Percentiles rank a stretch among this genome's conserved stretches.
phyloP scores from a whole-genome alignment of 2,329 filamentous ascomycete genomes.

The Cladosporium sp. region DNA sequence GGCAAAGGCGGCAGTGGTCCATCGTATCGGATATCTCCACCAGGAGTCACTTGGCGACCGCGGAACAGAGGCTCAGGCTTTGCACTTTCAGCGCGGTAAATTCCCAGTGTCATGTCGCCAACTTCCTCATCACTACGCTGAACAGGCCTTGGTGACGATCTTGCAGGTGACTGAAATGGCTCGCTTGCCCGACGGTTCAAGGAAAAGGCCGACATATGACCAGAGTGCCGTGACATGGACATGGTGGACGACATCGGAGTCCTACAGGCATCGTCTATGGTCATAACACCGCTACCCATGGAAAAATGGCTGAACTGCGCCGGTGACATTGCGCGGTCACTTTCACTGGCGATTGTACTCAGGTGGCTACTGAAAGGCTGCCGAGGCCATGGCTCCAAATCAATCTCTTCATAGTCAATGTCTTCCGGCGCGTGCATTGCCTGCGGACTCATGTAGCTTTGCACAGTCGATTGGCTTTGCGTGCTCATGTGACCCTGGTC shows the following conservation, averaged over 20 bases:
- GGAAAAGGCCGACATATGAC: constrained; percentile 2
- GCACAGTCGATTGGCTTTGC: neutral
- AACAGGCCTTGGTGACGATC: constrained; percentile 16
- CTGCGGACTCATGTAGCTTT: neutral
- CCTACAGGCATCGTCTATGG: constrained; percentile 27
- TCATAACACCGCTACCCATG: constrained; percentile 29
- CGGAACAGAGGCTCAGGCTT: constrained; percentile 33
- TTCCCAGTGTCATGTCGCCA: constrained; percentile 29
- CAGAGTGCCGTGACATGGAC: constrained; percentile 5
- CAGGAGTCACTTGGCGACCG: constrained; percentile 8
- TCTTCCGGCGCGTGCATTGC: constrained; percentile 13
- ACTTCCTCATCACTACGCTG: constrained; percentile 20
- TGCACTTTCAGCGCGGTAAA: constrained; percentile 29
- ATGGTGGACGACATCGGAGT: constrained; percentile 21
- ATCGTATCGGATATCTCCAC: constrained; percentile 22
- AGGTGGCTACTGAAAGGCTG: constrained; percentile 30
- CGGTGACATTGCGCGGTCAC: constrained; percentile 25
- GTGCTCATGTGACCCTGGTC: neutral
- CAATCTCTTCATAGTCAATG: constrained; percentile 27
- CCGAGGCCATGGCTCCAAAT: constrained; percentile 27
- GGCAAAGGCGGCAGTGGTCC: constrained; percentile 28
- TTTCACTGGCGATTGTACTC: constrained; percentile 35
- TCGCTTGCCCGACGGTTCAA: constrained; percentile 20
- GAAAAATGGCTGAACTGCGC: constrained; percentile 31
- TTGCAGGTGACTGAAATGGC: constrained; percentile 21